Evolutionary conservation across 345 rosid species (phyloP), one percentile per base, ranked within the genome.

Genomic region (Eutrema yunnanense): DNA sequence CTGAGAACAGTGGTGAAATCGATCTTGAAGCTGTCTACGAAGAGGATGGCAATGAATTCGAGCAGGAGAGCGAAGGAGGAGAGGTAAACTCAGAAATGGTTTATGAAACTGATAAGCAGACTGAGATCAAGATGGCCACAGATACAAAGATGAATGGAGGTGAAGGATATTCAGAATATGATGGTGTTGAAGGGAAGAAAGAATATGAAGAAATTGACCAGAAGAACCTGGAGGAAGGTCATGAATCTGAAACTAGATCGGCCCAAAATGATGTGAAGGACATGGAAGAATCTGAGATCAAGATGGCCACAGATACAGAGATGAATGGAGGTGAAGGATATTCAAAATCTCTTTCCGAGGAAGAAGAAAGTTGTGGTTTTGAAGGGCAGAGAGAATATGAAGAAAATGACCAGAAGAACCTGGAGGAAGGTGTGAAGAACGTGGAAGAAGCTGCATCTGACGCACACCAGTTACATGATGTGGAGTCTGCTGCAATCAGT

Each of bases 341-440:
- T 50, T 33, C 38, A 38, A 71, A 41, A 38, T 4, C 49, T 51
- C 42, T 36, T 46, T 16, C 59, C 54, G 59, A 69, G 69, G 75
- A 63, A n/a, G 60, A 34, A 75, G 58, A 37, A 16, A 53, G 11
- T 32, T 52, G 12, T 63, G 55, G 3, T 34, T 50, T 54, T 61
- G 74, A 75, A 62, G 58, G 58, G 52, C 54, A 70, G 14, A 56
- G 54, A 56, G 75, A 37, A 49, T 36, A 52, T 65, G 83, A 73
- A 55, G 66, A 29, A 37, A 57, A 16, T 26, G 41, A n/a, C 42
- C 74, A 71, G 70, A 47, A 58, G 79, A 73, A 58, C 79, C 66
- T 67, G 3, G 40, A 74, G 65, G 72, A 48, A 59, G 6, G 16
- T 41, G 26, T 22, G 26, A 22, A 22, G 26, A 22, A 22, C 26